phyloP scores from a whole-genome alignment of 805 yeast genomes.

The Ogataea neopini region DNA sequence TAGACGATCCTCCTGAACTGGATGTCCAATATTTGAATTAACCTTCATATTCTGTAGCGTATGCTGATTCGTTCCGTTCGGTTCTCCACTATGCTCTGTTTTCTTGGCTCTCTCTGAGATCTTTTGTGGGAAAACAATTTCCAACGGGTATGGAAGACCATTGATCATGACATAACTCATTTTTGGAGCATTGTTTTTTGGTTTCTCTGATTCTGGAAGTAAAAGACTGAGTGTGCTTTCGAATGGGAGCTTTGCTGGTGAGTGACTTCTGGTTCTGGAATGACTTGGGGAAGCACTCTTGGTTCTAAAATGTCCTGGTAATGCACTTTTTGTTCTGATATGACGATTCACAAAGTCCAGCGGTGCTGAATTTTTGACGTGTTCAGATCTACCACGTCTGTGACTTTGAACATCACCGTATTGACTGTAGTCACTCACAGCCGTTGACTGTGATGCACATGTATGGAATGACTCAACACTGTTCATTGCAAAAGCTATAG shows the following conservation, averaged over 20 bases:
- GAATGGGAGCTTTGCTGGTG: constrained; percentile 6
- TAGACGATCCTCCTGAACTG: not conserved
- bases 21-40: not conserved
- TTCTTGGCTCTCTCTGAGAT: constrained; percentile 20
- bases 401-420: not conserved
- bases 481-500: not conserved
- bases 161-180: constrained; percentile 27
- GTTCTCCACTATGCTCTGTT: constrained; percentile 7
- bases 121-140: constrained; percentile 31
- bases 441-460: too few species aligned
- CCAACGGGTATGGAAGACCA: constrained; percentile 32
- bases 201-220: constrained; percentile 7
- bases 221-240: constrained; percentile 10
- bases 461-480: not conserved
- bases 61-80: not conserved
- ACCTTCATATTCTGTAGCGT: not conserved
- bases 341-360: not conserved
- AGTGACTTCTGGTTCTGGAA: constrained; percentile 6
- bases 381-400: not conserved
- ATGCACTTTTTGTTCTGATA: constrained; percentile 1
- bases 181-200: constrained; percentile 5
- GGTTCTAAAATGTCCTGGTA: not conserved
- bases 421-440: too few species aligned
- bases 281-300: constrained; percentile 3
- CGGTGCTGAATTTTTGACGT: not conserved